Base-by-base conservation (phyloP, 495 filamentous ascomycete species). In the Lepraria neglecta region DNA sequence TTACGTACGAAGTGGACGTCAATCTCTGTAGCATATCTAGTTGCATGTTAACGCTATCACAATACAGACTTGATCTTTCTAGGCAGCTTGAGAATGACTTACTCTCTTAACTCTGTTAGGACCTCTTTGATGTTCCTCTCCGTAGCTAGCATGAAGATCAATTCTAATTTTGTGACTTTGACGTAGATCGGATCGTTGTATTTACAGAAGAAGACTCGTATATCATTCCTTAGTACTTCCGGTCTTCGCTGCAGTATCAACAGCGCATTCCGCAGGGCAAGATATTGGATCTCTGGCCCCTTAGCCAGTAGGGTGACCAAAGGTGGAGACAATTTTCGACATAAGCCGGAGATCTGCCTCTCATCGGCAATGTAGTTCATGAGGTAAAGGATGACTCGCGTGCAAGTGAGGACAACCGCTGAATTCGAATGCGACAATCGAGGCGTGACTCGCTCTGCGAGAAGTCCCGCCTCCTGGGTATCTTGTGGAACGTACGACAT, bases 181-280 rank as follows among this genome's bases (percentile, higher is more conserved):
- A 99, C 94, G 69, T 99, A 99, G 59, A 97, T 97, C 0, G 95
- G 94, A 69, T 99, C 94, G 67, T 99, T 99, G 77, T 99, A 99
- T 80, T 99, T 99, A 82, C 94, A 99, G 75, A 98, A 98, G 75
- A 99, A 99, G 50, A 97, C 92, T 12, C 94, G 82, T 60, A 99
- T 96, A 73, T 99, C 94, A 73, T 96, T 97, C 44, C 94, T 83
- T 9, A 99, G 77, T 3, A 99, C 91, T 65, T 97, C 94, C 1
- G 94, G 94, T 57, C 92, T 81, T 64, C 94, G 84, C 71, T 99
- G 94, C 53, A 99, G 76, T 64, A 98, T 96, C 17, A 99, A 77
- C 17, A 97, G 80, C 5, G 95, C 95, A 74, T 99, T 99, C 60
- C 95, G 82, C 12, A 99, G 80, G 3, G 92, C 94, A 12, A 99